Conservation (phyloP, 352 stramenopile genomes). For the Pythium grandisporangium region DNA sequence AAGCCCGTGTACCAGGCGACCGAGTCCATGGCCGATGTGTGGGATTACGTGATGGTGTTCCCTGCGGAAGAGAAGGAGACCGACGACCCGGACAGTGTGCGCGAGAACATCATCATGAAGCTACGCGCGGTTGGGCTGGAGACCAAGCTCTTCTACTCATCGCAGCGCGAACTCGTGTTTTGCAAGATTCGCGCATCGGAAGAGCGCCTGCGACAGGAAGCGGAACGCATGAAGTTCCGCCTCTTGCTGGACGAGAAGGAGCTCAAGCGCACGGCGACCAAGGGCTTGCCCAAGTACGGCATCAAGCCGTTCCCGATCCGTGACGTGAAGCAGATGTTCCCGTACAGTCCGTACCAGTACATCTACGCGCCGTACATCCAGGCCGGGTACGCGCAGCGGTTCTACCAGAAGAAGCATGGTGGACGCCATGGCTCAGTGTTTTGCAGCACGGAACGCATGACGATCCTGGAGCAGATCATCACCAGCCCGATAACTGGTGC, state of each 20-base stretch:
- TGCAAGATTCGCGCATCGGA: slow-evolving; percentile 76
- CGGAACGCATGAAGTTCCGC: slow-evolving; percentile 65
- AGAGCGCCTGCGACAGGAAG: slow-evolving; percentile 58
- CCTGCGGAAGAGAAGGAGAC: slow-evolving; percentile 57
- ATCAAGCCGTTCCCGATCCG: slow-evolving; percentile 77
- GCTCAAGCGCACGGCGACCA: slow-evolving; percentile 50
- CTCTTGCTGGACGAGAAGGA: slow-evolving; percentile 58
- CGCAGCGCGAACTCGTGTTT: slow-evolving; percentile 58
- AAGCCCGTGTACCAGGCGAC: slow-evolving; percentile 81
- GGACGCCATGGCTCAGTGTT: slow-evolving; percentile 59
- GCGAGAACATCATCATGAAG: slow-evolving; percentile 70
- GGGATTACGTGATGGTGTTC: slow-evolving; percentile 85
- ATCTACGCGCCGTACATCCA: slow-evolving; percentile 81
- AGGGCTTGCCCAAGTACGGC: slow-evolving; percentile 54
- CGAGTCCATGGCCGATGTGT: slow-evolving; percentile 78
- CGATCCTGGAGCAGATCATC: slow-evolving; percentile 81
- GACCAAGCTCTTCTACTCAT: slow-evolving; percentile 68
- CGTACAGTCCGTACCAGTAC: slow-evolving; percentile 76
- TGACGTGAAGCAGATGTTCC: slow-evolving; percentile 69
- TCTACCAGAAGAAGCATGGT: slow-evolving; percentile 59
- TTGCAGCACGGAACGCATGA: slow-evolving; percentile 62
- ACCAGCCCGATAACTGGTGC: slow-evolving; percentile 57
- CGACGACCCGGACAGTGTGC: slow-evolving; percentile 49
- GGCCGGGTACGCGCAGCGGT: slow-evolving; percentile 49
- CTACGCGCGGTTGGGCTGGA: slow-evolving; percentile 51